Evolutionary conservation across 1,284 basidiomycete species (phyloP).

Genomic region (Termitomyces sp.): DNA sequence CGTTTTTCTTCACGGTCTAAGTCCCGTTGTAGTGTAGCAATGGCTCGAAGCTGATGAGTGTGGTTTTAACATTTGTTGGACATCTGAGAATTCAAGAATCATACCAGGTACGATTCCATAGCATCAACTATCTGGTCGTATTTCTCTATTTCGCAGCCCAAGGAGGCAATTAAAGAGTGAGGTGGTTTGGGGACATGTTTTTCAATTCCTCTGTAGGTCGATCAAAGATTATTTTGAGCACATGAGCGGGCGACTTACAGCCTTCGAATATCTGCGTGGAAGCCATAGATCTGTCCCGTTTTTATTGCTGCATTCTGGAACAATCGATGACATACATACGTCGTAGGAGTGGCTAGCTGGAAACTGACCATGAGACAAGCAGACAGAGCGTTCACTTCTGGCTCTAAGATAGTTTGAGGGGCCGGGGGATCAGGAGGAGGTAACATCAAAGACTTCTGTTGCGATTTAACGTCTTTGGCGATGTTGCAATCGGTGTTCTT

Average conservation of each 20-base stretch:
- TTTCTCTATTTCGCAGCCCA: slow-evolving; percentile 68
- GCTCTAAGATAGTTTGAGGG: slow-evolving; percentile 48
- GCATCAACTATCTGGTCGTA: slow-evolving; percentile 75
- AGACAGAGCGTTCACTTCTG: slow-evolving; percentile 54
- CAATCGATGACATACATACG: background rate
- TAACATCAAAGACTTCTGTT: slow-evolving; percentile 38
- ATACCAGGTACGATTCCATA: slow-evolving; percentile 64
- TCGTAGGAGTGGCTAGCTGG: background rate
- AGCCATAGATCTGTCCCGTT: slow-evolving; percentile 63
- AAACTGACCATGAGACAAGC: slow-evolving; percentile 49
- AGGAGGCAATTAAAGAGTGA: slow-evolving; percentile 50
- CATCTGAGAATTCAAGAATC: slow-evolving; percentile 18
- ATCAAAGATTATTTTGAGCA: background rate
- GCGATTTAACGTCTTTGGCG: slow-evolving; percentile 15
- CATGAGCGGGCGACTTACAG: slow-evolving; percentile 41
- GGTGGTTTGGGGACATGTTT: slow-evolving; percentile 61
- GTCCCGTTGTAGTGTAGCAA: slow-evolving; percentile 65
- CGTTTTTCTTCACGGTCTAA: slow-evolving; percentile 54
- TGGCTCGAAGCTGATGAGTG: slow-evolving; percentile 52
- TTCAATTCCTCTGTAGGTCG: slow-evolving; percentile 43
- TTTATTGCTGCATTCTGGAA: slow-evolving; percentile 59
- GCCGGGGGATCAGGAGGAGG: slow-evolving; percentile 51
- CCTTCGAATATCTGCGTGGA: slow-evolving; percentile 57
- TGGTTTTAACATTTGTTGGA: background rate
- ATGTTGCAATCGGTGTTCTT: slow-evolving; percentile 16